A percentile compares a stretch with the other conserved stretches of the same genome.
Evolutionary conservation across 371 early-diverging fungal species (phyloP).

Genomic region (Batrachochytrium dendrobatidis): DNA sequence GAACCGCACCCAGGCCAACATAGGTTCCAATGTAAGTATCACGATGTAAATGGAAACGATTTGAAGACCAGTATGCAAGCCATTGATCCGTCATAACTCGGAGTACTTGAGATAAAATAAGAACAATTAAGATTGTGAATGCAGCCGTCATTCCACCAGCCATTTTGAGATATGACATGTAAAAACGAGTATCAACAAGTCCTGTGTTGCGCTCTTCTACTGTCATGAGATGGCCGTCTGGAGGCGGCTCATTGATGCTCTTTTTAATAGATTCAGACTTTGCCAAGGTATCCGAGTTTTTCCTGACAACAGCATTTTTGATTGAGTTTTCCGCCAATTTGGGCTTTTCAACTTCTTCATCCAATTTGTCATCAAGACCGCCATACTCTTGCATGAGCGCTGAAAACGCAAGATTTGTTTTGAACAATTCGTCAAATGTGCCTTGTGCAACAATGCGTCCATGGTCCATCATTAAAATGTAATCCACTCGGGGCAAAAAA

Average conservation of each 20-base stretch:
- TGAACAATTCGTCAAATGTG: conserved; percentile 21
- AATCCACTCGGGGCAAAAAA: conserved; percentile 29
- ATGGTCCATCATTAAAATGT: conserved; percentile 43
- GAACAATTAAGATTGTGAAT: not conserved
- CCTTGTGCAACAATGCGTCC: conserved; percentile 28
- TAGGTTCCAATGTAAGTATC: conserved; percentile 18
- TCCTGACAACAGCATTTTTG: not conserved
- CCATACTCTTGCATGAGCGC: conserved; percentile 2
- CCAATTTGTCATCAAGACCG: not conserved
- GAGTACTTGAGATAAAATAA: not conserved
- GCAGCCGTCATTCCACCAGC: not conserved
- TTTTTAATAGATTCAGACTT: not conserved
- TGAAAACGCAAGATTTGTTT: conserved; percentile 13
- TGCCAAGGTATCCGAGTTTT: not conserved
- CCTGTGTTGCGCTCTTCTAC: conserved; percentile 1
- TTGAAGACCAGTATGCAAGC: not conserved
- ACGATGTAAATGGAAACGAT: not conserved
- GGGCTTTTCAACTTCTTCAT: not conserved
- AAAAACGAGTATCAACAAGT: not conserved
- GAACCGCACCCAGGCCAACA: conserved; percentile 13
- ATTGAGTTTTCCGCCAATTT: not conserved
- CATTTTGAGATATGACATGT: not conserved
- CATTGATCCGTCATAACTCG: conserved; percentile 1
- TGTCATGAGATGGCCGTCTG: not conserved
- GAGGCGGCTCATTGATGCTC: not conserved